Base-by-base conservation (phyloP, 257 asterid species). In the Marsdenia floribunda region DNA sequence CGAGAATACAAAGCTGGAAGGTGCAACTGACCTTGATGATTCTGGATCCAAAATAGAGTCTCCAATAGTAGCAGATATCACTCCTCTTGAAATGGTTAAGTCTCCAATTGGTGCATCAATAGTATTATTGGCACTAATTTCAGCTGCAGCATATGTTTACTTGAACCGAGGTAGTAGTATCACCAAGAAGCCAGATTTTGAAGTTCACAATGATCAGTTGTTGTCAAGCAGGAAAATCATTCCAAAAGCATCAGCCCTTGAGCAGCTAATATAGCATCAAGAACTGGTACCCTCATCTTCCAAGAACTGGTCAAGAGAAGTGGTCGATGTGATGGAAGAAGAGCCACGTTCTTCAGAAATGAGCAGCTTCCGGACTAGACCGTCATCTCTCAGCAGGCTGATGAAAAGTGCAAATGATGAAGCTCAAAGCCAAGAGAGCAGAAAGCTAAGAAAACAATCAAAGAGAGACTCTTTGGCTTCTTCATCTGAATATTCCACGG, bases 401-500 rank as follows among this genome's bases (percentile, higher is more conserved):
- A 44, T 47, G 24, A 73, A 57, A 65, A 81, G 66, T 37, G 84
- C 79, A 72, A 72, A 71, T 71, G 94, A 87, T 81, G 90, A 49
- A 90, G 90, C 86, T 88, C 85, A 64, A 76, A 79, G 70, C 42
- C 76, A 3, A 75, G 82, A 70, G 80, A 72, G 59, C 19, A 52
- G 77, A 44, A 44, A 44, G 0, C 49, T 8, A 44, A 44, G 49
- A 44, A 44, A 44, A 44, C 55, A 74, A 26, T 40, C 83, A 1
- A 87, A 73, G 75, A 85, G 94, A 78, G 98, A 91, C 61, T 90
- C 97, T 1, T 75, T 85, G 83, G 91, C 90, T 35, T 82, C 96
- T 60, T 80, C 95, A 5, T 82, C 91, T 2, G 90, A 79, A 70
- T 75, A 52, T 67, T 85, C 91, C 1, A 15, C 44, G 26, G 89